Base-by-base conservation (phyloP, 371 early-diverging fungal genomes). In the Mucor sp. region DNA sequence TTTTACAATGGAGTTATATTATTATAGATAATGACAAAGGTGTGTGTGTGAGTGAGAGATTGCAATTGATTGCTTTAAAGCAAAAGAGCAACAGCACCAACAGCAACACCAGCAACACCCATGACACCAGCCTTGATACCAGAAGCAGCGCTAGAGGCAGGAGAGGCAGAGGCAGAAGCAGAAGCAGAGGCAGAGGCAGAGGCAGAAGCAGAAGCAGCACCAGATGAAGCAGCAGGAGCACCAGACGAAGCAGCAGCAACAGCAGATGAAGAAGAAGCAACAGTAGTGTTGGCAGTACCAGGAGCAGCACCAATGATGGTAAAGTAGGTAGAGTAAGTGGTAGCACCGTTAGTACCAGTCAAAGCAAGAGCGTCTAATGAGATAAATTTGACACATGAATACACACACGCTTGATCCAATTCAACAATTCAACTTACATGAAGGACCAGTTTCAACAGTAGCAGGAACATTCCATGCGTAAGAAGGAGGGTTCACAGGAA, bases 251-350 rank as follows among this genome's bases (percentile, higher is more conserved):
- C 37, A 43, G 37, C 37, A 43, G 60, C 23, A 21, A 60, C 60
- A 61, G 61, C 23, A 50, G 50, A 15, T 33, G 48, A 15, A 23
- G 44, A 23, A 4, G 62, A 17, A n/a, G 71, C 19, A n/a, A 56
- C 50, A 6, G 57, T 35, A 43, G 57, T 65, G n/a, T 56, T 57
- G 32, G 59, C 5, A 19, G 59, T 59, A 60, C 66, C 66, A 53
- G 66, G 60, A 41, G 66, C 53, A 50, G 53, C 60, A 53, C 70
- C 76, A 15, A 78, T 50, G 59, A 81, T 81, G 47, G 76, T 78
- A 62, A 81, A 81, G 61, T 78, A 76, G 30, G 78, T 60, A 62
- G 78, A 78, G 65, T 80, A 80, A 30, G 74, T 69, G 25, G 60
- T 25, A 23, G n/a, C 55, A 55, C 76, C 76, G 39, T 75, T 74